Evolutionary conservation across 2,329 filamentous ascomycete species (phyloP).

Genomic region (Ophiosphaerella herpotricha): DNA sequence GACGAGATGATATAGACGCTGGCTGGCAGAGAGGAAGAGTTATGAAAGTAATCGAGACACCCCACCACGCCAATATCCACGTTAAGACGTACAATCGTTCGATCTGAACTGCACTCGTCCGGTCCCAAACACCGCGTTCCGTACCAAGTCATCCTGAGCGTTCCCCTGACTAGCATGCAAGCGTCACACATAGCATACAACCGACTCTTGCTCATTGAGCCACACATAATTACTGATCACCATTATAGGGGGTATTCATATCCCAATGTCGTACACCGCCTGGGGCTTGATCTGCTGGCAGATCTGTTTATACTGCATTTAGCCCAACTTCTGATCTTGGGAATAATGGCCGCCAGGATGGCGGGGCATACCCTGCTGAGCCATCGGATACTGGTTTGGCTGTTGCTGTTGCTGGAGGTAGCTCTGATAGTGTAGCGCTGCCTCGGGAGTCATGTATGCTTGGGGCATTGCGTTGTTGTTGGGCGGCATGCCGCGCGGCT

Average conservation of each 20-base stretch:
- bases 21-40: conserved; percentile 26
- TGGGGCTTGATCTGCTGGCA: conserved; percentile 32
- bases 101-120: conserved; percentile 30
- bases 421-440: conserved; percentile 81
- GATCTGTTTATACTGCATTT: conserved; percentile 32
- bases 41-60: conserved; percentile 25
- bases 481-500: conserved; percentile 65
- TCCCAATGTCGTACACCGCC: conserved; percentile 40
- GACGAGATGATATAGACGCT: conserved; percentile 38
- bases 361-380: conserved; percentile 73
- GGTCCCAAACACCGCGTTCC: conserved; percentile 37
- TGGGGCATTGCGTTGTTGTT: conserved; percentile 67
- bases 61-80: conserved; percentile 43
- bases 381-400: conserved; percentile 77
- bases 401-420: conserved; percentile 71
- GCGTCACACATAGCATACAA: conserved; percentile 25
- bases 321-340: conserved; percentile 56
- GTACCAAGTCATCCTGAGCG: conserved; percentile 36
- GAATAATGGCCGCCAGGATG: conserved; percentile 70
- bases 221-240: conserved; percentile 43
- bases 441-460: conserved; percentile 67
- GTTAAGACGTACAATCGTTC: conserved; percentile 43
- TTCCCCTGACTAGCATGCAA: conserved; percentile 20
- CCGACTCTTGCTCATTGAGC: conserved; percentile 28
- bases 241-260: conserved; percentile 48